phyloP scores from a whole-genome alignment of 176 grass and related monocot species.

The Cenchrus purpureus region DNA sequence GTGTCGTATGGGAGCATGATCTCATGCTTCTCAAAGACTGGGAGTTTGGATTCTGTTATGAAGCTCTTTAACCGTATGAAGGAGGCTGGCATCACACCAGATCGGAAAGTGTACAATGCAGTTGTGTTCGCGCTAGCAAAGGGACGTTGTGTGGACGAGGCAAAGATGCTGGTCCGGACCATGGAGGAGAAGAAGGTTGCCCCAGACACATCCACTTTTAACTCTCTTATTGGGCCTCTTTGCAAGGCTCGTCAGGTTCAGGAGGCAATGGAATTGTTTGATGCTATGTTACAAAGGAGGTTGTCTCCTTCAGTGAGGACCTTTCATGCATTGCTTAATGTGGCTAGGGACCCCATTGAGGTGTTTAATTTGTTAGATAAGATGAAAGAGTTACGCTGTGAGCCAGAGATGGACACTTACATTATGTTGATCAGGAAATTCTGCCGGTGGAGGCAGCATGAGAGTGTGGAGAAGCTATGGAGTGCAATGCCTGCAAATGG shows the following conservation, averaged over 20 bases:
- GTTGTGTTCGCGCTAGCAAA: constrained; percentile 75
- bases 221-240: constrained; percentile 79
- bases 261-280: constrained; percentile 66
- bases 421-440: constrained; percentile 90
- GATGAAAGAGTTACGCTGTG: constrained; percentile 59
- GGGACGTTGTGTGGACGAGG: constrained; percentile 64
- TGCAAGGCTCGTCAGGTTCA: constrained; percentile 65
- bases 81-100: constrained; percentile 60
- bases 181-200: constrained; percentile 70
- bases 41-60: constrained; percentile 74
- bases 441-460: constrained; percentile 71
- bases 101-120: constrained; percentile 78
- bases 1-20: constrained; percentile 85
- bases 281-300: constrained; percentile 67
- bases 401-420: constrained; percentile 66
- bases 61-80: constrained; percentile 83
- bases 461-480: constrained; percentile 75
- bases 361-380: constrained; percentile 67
- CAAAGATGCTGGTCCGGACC: constrained; percentile 57
- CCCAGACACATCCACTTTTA: constrained; percentile 68
- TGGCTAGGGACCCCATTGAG: constrained; percentile 52
- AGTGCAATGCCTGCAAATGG: constrained; percentile 69
- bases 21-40: constrained; percentile 81
- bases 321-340: constrained; percentile 75
- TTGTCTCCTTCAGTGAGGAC: constrained; percentile 72